Evolutionary conservation across 2,329 filamentous ascomycete genomes (phyloP).

Genomic region (Podosphaera aphanis): DNA sequence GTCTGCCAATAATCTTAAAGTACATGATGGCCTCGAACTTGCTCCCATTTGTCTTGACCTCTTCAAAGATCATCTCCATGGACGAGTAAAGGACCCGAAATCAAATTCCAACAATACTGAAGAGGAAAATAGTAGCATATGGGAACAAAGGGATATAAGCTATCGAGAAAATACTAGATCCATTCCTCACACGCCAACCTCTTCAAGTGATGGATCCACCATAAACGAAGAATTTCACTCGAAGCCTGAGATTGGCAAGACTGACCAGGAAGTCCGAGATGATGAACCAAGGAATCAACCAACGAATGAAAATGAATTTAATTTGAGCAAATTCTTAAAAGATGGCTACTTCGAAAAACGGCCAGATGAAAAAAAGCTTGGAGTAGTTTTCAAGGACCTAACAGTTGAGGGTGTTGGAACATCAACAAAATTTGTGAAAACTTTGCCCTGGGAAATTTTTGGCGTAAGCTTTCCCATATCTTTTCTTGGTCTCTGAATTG

Average conservation of each 20-base stretch:
- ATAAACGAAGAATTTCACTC: not conserved
- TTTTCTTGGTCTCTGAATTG: not conserved
- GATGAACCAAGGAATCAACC: not conserved
- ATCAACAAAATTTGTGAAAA: constrained; percentile 44
- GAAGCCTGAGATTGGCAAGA: constrained; percentile 7
- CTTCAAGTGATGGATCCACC: not conserved
- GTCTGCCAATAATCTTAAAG: not conserved
- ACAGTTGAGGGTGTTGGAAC: constrained; percentile 49
- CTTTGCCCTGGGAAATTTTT: constrained; percentile 48
- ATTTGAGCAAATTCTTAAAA: constrained; percentile 45
- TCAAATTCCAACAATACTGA: not conserved
- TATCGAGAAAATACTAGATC: not conserved
- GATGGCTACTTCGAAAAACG: constrained; percentile 54
- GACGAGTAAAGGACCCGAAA: not conserved
- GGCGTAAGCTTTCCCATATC: constrained; percentile 20
- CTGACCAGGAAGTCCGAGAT: constrained; percentile 21
- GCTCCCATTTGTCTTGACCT: not conserved
- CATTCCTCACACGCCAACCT: not conserved
- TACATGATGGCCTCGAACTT: not conserved
- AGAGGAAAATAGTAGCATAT: not conserved
- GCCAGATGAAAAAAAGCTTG: constrained; percentile 48
- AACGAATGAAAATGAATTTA: constrained; percentile 27
- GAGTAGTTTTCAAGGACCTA: constrained; percentile 53
- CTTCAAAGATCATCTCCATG: not conserved
- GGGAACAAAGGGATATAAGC: not conserved